Evolutionary conservation across 2,329 filamentous ascomycete genomes (phyloP), one percentile per base, ranked within the genome.

Genomic region (Pseudocercospora vitis): DNA sequence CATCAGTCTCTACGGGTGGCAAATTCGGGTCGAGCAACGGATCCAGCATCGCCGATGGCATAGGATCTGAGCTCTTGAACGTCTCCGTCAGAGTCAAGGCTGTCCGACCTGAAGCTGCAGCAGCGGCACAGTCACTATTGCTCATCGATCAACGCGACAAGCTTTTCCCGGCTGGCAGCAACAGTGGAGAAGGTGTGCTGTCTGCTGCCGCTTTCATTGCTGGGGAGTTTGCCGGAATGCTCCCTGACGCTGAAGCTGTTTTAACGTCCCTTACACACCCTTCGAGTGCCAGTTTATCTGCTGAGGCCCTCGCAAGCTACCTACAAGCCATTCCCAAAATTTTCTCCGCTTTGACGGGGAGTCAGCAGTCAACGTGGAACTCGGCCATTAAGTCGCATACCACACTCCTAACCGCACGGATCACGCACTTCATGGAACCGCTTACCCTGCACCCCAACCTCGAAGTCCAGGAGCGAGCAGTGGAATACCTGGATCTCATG

Each of bases 391-490:
- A 89, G 68, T 86, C 87, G 0, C 84, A 84, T 58, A 83, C 88
- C 28, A 84, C 87, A 7, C 79, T 97, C 3, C 77, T 95, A 19
- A 84, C 95, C 72, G 87, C 88, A 23, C 84, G 91, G 1, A 84
- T 96, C 5, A 82, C 95, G 16, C 83, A 94, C 68, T 87, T 89
- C 44, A 76, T 96, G 18, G 91, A 97, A 64, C 82, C 85, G 0
- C 73, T 97, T 12, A 84, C 85, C 0, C 78, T 86, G 33, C 90
- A 97, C 69, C 91, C 92, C 0, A 89, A 85, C 64, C 78, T 99
- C 1, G 94, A 99, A 68, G 91, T 99, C 3, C 94, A 99, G 72
- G 94, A 97, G 71, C 84, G 94, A 52, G 87, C 91, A 2, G 91
- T 96, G 1, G 91, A 96, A 68, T 95, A 96, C 63, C 81, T 91